Percentiles rank a stretch among this genome's conserved stretches.
Conservation (phyloP, 768 basidiomycete genomes). For the Steccherinum ochraceum region DNA sequence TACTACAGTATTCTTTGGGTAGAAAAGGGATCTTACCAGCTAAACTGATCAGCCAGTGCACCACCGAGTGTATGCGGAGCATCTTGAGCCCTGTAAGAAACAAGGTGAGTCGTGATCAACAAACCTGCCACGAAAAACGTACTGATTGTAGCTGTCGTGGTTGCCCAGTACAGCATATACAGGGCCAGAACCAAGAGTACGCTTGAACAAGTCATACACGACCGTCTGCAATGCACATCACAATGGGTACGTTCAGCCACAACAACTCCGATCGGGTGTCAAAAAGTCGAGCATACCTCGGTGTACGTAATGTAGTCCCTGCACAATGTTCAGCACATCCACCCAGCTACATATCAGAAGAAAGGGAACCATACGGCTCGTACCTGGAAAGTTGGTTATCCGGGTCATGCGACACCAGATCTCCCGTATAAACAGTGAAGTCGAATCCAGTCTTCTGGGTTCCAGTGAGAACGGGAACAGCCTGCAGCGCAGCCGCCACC, state of each 20-base stretch:
- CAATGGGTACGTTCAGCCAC: neutral
- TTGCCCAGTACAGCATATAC: slow-evolving; percentile 74
- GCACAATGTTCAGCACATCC: neutral
- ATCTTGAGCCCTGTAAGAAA: slow-evolving; percentile 43
- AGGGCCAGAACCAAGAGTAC: slow-evolving; percentile 57
- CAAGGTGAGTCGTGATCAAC: neutral
- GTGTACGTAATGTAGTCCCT: slow-evolving; percentile 57
- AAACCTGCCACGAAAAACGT: slow-evolving; percentile 11
- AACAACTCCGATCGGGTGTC: neutral
- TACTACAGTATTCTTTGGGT: neutral
- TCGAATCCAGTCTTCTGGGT: slow-evolving; percentile 56
- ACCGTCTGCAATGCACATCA: slow-evolving; percentile 37
- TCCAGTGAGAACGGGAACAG: slow-evolving; percentile 60
- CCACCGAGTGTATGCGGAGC: slow-evolving; percentile 54
- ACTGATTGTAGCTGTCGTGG: slow-evolving; percentile 71
- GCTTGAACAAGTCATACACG: slow-evolving; percentile 61
- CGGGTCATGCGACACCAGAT: slow-evolving; percentile 67
- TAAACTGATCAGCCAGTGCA: slow-evolving; percentile 51
- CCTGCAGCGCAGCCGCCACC: slow-evolving; percentile 50
- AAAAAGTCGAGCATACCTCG: slow-evolving; percentile 50
- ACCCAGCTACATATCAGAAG: neutral
- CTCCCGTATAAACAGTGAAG: slow-evolving; percentile 67
- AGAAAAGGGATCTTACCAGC: slow-evolving; percentile 37
- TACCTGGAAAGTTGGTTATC: slow-evolving; percentile 58
- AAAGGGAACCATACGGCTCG: slow-evolving; percentile 12